A percentile compares a stretch with the other conserved stretches of the same genome.
Conservation (phyloP, 805 yeast species). For the Metschnikowia borealis region DNA sequence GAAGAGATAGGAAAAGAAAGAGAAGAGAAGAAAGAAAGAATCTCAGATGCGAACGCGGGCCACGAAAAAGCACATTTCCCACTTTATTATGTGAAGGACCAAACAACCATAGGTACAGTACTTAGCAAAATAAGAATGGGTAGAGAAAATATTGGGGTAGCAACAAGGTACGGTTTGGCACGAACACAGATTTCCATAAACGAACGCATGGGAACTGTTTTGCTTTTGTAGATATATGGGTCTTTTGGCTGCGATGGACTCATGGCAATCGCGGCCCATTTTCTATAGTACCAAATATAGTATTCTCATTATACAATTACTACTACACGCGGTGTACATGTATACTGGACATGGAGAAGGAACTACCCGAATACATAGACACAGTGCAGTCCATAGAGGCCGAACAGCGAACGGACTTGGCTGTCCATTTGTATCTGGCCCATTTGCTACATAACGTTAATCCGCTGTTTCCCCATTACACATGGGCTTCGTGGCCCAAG, state of each 20-base stretch:
- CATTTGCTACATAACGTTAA: constrained; percentile 40
- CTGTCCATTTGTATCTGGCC: constrained; percentile 61
- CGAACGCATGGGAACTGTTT: too few relatives aligned
- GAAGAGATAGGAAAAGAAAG: constrained; percentile 8
- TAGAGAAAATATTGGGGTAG: too few relatives aligned
- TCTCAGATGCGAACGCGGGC: neutral
- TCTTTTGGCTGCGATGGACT: neutral
- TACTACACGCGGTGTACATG: neutral
- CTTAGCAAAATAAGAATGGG: neutral
- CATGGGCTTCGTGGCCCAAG: constrained; percentile 65
- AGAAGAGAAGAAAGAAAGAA: constrained; percentile 1
- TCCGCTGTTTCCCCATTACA: constrained; percentile 31
- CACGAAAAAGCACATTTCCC: neutral
- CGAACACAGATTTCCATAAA: too few relatives aligned
- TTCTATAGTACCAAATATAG: neutral
- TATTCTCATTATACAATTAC: too few relatives aligned
- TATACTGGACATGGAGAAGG: neutral
- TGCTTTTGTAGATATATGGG: neutral
- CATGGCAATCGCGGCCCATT: neutral
- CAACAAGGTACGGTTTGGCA: too few relatives aligned
- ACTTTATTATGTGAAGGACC: neutral
- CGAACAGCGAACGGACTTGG: constrained; percentile 51
- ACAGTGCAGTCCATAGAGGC: constrained; percentile 39
- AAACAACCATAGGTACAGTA: neutral
- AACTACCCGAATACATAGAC: constrained; percentile 1